Percentiles rank a stretch among this genome's conserved stretches.
Evolutionary conservation across 441 rosid species (phyloP).

Genomic region (Adansonia gregorii): DNA sequence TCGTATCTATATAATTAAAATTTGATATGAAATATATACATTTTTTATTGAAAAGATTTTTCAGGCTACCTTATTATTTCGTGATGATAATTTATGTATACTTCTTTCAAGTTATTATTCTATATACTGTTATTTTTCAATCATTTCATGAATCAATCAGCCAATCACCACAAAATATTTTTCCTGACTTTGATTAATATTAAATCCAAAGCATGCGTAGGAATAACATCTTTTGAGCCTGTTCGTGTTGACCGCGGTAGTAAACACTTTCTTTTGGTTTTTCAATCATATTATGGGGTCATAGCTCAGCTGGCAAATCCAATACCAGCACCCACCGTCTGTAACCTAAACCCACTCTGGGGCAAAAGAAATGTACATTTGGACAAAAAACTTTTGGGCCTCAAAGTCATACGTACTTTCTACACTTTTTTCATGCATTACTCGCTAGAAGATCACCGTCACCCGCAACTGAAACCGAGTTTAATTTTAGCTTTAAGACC

Average conservation of each 20-base stretch:
- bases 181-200: neutral
- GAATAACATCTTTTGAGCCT: neutral
- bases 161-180: neutral
- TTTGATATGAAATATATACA: too few relatives aligned
- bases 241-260: slow-evolving; percentile 19
- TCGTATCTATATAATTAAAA: too few relatives aligned
- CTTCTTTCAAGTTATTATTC: neutral
- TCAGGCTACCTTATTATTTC: too few relatives aligned
- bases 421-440: too few relatives aligned
- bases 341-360: slow-evolving; percentile 9
- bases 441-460: too few relatives aligned
- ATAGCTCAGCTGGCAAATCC: slow-evolving; percentile 9
- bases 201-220: neutral
- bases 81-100: too few relatives aligned
- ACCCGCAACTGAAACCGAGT: too few relatives aligned
- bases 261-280: neutral
- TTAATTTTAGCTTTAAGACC: too few relatives aligned
- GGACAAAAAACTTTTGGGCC: neutral
- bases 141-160: neutral
- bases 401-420: too few relatives aligned
- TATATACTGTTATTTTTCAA: neutral
- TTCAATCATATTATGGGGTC: neutral
- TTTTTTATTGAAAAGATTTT: too few relatives aligned
- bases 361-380: neutral
- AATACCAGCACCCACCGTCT: slow-evolving; percentile 11